These are phyloP conservation scores for Hysterium pulicare DNA, from an alignment of 2,329 filamentous ascomycete genomes.

Conservation along the genomic window DNA sequence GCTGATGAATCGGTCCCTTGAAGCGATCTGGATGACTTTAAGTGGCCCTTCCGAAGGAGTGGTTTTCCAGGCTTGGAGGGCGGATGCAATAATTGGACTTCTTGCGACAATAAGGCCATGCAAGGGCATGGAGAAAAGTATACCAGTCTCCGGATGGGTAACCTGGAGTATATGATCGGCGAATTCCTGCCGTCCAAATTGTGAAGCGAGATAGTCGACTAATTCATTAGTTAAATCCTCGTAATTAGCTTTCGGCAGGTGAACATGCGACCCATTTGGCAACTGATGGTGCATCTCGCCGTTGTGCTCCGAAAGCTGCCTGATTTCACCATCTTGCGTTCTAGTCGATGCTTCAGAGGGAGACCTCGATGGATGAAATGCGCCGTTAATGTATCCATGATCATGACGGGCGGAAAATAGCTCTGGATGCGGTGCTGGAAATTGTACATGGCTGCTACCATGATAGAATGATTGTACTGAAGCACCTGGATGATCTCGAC, in stretches of 20 bases:
- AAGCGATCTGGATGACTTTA: slow-evolving; percentile 27
- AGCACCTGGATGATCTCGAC: slow-evolving; percentile 20
- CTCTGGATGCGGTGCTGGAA: slow-evolving; percentile 17
- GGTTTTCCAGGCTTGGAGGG: slow-evolving; percentile 15
- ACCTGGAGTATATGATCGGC: slow-evolving; percentile 37
- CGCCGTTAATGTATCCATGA: slow-evolving; percentile 21
- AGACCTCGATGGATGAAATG: slow-evolving; percentile 15
- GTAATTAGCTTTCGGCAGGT: slow-evolving; percentile 12
- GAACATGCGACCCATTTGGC: slow-evolving; percentile 9
- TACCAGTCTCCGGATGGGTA: slow-evolving; percentile 20
- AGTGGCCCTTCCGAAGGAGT: slow-evolving; percentile 16
- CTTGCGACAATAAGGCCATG: slow-evolving; percentile 35
- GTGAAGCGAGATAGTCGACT: slow-evolving; percentile 28
- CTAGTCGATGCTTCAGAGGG: slow-evolving; percentile 33
- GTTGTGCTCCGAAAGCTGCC: slow-evolving; percentile 16
- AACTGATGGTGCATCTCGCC: not conserved
- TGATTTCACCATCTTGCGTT: slow-evolving; percentile 23
- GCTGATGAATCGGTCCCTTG: slow-evolving; percentile 25
- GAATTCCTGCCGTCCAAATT: slow-evolving; percentile 35
- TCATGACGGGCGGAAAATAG: slow-evolving; percentile 17
- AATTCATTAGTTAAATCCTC: slow-evolving; percentile 27
- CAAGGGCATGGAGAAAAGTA: slow-evolving; percentile 30
- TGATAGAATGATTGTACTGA: slow-evolving; percentile 10
- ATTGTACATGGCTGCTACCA: slow-evolving; percentile 12
- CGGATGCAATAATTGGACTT: slow-evolving; percentile 31